Conservation (phyloP, 306 rosid species). For the Amphicarpaea edgeworthii region DNA sequence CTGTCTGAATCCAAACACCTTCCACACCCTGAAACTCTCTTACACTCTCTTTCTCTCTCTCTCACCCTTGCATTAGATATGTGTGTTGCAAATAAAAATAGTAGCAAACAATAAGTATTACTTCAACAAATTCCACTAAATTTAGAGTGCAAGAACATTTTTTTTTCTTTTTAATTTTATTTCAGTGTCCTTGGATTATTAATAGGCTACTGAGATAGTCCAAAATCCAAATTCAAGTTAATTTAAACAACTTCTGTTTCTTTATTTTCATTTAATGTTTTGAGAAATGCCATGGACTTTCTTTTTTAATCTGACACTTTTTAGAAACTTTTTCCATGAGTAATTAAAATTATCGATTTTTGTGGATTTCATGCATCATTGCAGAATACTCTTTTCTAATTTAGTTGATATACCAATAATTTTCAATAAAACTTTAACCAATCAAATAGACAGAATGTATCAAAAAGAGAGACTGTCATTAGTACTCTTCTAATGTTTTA, state of each 20-base stretch:
- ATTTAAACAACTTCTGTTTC: neutral
- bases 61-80: constrained; percentile 11
- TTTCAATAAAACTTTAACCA: too few species aligned
- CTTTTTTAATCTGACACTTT: too few species aligned
- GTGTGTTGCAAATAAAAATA: neutral
- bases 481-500: neutral
- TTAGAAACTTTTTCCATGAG: too few species aligned
- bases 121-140: neutral
- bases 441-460: too few species aligned
- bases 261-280: neutral
- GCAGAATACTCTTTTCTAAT: too few species aligned
- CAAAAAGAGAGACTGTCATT: too few species aligned
- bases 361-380: too few species aligned
- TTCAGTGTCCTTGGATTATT: neutral
- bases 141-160: neutral
- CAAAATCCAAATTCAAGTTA: neutral
- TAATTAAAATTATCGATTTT: too few species aligned
- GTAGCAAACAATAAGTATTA: neutral
- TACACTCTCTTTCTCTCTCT: constrained; percentile 35
- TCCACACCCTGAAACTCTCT: constrained; percentile 41
- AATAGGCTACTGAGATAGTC: neutral
- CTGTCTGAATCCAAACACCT: constrained; percentile 44
- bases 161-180: neutral
- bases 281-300: too few species aligned
- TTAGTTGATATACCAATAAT: too few species aligned